These are phyloP conservation scores for Rutstroemia sp. DNA, from an alignment of 2,329 filamentous ascomycete genomes.

Conservation along the genomic window DNA sequence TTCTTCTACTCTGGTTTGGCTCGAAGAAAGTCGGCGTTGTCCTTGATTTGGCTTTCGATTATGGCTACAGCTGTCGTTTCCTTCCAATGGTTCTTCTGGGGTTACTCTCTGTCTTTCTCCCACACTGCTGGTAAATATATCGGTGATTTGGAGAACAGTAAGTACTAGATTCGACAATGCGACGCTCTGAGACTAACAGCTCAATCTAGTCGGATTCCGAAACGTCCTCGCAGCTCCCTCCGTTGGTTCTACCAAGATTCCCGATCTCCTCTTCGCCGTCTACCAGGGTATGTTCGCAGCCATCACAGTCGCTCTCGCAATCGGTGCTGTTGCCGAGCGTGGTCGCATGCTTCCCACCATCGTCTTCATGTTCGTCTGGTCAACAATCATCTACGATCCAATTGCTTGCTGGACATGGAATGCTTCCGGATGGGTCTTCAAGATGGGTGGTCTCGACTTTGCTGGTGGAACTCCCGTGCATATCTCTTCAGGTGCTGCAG, in stretches of 20 bases:
- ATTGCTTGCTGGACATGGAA: constrained; percentile 98
- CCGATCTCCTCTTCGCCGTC: constrained; percentile 77
- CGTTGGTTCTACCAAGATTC: constrained; percentile 64
- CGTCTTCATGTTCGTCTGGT: constrained; percentile 90
- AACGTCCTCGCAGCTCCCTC: constrained; percentile 70
- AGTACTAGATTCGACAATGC: background rate
- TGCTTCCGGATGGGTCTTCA: constrained; percentile 68
- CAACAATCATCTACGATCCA: constrained; percentile 82
- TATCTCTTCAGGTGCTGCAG: constrained; percentile 74
- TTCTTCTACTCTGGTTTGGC: constrained; percentile 94
- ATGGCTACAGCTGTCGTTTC: constrained; percentile 78
- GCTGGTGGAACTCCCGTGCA: constrained; percentile 88
- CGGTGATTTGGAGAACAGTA: constrained; percentile 65
- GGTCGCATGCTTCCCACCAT: constrained; percentile 83
- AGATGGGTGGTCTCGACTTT: constrained; percentile 78
- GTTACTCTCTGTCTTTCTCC: constrained; percentile 40
- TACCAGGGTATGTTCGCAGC: constrained; percentile 86
- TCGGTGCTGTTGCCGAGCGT: constrained; percentile 78
- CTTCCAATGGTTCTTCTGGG: constrained; percentile 75
- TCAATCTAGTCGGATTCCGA: constrained; percentile 53
- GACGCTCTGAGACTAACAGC: background rate
- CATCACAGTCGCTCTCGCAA: constrained; percentile 78
- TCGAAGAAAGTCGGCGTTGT: constrained; percentile 80
- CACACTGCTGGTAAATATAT: constrained; percentile 56
- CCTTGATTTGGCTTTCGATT: constrained; percentile 82